Evolutionary conservation across 2,329 filamentous ascomycete species (phyloP), one percentile per base, ranked within the genome.

Genomic region (Phialophora tarda): DNA sequence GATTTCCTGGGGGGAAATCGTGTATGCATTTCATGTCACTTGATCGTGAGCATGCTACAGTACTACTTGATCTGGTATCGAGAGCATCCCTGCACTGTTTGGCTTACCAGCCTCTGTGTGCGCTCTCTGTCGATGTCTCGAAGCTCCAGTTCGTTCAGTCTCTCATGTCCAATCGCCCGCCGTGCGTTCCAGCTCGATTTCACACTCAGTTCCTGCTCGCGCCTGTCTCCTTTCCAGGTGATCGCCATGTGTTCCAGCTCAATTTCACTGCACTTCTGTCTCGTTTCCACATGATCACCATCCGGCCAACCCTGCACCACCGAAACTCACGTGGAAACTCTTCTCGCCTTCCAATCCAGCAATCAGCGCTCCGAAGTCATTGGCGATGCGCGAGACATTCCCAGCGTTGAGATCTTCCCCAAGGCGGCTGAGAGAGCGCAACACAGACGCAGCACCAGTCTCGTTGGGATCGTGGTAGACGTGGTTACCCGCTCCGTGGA

Each of bases 311-410:
- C 47, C 14, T 28, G 30, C 26, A 23, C 41, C 41, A 50, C 5
- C 44, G 28, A 32, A 2, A 26, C 14, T 21, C 14, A 7, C 21
- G 12, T 32, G 10, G 34, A 59, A 59, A 17, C 23, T 30, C 21
- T 24, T 38, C n/a, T 59, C 41, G 5, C 12, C 30, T 24, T 41
- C 28, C 57, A 59, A 24, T 23, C 57, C 57, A 28, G 61, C 41
- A 26, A 63, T 63, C 34, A 63, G 14, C 7, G 38, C 48, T 8
- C 61, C 47, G 26, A 63, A 23, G 21, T 58, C 53, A 23, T 41
- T 28, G 28, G 28, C 28, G 53, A 63, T 21, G 24, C 41, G 38
- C 17, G 38, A 6, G 28, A 63, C 8, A 12, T 30, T 55, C 32
- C 30, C 11, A 7, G 24, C 26, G 41, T 41, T 38, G 48, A 41